Conservation (phyloP, 2,329 filamentous ascomycete species). For the Beauveria sp. region DNA sequence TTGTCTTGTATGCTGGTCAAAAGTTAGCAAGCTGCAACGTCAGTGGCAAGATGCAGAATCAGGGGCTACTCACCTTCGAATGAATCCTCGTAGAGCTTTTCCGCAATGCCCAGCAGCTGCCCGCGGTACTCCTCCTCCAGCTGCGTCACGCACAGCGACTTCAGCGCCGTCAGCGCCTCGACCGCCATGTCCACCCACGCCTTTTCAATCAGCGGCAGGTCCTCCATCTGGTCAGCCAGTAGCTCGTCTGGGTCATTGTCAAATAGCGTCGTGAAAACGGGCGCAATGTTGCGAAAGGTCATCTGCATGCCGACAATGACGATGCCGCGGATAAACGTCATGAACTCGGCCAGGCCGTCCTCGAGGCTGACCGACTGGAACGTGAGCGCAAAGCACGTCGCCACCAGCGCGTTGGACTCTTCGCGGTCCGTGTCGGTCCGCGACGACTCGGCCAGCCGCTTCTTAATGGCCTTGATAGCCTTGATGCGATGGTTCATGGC, state of each 20-base stretch:
- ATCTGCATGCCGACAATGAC: conserved; percentile 48
- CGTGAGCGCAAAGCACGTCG: conserved; percentile 50
- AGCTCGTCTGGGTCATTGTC: conserved; percentile 32
- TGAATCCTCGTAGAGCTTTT: conserved; percentile 44
- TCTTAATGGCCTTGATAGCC: conserved; percentile 55
- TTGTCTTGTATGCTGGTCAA: conserved; percentile 38
- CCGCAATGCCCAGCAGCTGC: conserved; percentile 37
- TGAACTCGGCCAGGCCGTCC: conserved; percentile 52
- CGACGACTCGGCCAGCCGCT: conserved; percentile 37
- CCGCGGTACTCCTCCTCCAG: conserved; percentile 40
- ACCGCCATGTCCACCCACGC: conserved; percentile 41
- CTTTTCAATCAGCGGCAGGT: conserved; percentile 36
- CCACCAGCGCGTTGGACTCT: conserved; percentile 51
- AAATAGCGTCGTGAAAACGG: conserved; percentile 42
- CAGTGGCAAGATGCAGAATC: neutral
- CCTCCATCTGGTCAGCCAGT: conserved; percentile 37
- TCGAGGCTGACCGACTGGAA: conserved; percentile 51
- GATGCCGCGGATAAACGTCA: conserved; percentile 53
- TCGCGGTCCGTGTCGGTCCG: conserved; percentile 35
- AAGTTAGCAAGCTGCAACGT: neutral
- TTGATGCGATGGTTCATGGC: conserved; percentile 59
- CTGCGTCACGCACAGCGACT: conserved; percentile 33
- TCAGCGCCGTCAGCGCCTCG: conserved; percentile 32
- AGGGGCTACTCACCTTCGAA: conserved; percentile 36
- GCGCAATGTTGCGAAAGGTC: conserved; percentile 38